Evolutionary conservation across 129 eudicot species (phyloP).

Genomic region (Deinandra increscens): DNA sequence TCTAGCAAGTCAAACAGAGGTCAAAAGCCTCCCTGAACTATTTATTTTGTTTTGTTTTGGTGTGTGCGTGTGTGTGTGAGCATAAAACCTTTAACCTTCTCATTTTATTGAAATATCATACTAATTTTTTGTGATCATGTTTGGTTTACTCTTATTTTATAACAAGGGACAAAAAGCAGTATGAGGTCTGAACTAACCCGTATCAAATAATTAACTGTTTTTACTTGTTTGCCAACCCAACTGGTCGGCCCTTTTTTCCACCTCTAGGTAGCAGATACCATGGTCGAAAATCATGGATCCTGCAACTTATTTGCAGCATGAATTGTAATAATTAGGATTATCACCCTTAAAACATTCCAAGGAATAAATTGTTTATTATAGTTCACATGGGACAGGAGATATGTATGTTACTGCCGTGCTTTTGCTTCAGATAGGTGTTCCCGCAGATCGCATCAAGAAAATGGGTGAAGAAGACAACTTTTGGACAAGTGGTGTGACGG

Average conservation of each 20-base stretch:
- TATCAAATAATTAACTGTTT: neutral
- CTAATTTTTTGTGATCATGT: no score
- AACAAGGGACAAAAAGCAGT: neutral
- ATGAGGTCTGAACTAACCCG: neutral
- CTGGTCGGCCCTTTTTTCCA: neutral
- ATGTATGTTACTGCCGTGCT: constrained; percentile 13
- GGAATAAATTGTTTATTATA: neutral
- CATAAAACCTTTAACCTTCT: no score
- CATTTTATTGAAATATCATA: no score
- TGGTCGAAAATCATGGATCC: neutral
- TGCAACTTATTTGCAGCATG: neutral
- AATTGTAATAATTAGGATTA: neutral
- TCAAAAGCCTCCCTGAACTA: neutral
- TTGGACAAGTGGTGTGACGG: constrained; percentile 94
- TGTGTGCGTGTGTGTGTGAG: no score
- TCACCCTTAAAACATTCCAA: neutral
- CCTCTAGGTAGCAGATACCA: no score
- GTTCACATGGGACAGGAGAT: neutral
- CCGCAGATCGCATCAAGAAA: constrained; percentile 72
- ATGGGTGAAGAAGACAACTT: constrained; percentile 98
- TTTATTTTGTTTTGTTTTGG: no score
- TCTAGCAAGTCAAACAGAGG: constrained; percentile 1
- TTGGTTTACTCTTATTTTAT: no score
- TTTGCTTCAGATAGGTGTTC: constrained; percentile 68
- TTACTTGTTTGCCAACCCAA: neutral